Base-by-base conservation (phyloP, 1,139 yeast genomes). In the Arxiozyma slooffiae region DNA sequence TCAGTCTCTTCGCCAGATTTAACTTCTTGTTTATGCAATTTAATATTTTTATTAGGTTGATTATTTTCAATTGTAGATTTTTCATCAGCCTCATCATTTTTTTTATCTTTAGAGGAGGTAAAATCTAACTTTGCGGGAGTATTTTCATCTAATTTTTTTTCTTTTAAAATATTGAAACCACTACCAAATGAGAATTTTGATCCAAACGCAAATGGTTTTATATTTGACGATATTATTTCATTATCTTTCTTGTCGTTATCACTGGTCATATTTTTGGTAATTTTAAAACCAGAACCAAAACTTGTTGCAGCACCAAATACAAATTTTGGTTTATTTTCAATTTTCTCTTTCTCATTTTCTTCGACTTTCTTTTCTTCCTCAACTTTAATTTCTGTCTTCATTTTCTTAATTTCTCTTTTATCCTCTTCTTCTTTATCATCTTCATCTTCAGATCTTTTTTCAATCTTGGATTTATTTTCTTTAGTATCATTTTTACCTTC, bases 1-100 rank as follows among this genome's bases (percentile, higher is more conserved):
- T 94, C 98, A 51, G 80, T 75, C 66, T 94, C 98, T 67, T 94
- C 98, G 1, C 98, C 98, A 0, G 98, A 88, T 52, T 80, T 79
- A 7, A 84, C 72, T 14, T 75, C 76, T 53, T 80, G 80, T 53
- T 79, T 69, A 50, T 64, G 64, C 18, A 71, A 57, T 38, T 71
- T 70, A 24, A 71, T 18, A n/a, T 30, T 41, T 23, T 53, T 64
- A 51, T 52, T 40, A 20, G 26, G 44, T 5, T 53, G 23, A 1
- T 54, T 48, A 8, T 50, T 41, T 18, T 53, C 55, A 37, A 46
- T 22, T 23, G 44, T 26, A 14, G 39, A 20, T 4, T 38, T 36
- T 16, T 38, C 38, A 7, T 38, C 26, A 30, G 36, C n/a, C n/a
- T n/a, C n/a, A n/a, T 34, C 48, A 41, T 36, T 43, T 7, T 47